Conservation (phyloP, 495 filamentous ascomycete genomes). For the Lasiosphaeria hispida region DNA sequence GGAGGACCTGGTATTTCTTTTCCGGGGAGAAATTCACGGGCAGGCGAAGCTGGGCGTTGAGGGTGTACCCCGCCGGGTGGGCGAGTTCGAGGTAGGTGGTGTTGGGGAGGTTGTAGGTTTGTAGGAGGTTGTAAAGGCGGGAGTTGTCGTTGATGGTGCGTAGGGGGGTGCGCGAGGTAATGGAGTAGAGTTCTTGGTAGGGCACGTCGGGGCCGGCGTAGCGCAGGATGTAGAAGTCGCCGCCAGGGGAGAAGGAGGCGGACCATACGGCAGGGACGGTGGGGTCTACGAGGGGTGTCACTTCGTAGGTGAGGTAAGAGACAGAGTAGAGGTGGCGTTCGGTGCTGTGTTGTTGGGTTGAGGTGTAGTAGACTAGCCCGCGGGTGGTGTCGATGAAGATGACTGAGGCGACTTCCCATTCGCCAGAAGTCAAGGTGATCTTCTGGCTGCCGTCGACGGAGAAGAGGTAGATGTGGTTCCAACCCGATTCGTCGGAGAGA, state of each 20-base stretch:
- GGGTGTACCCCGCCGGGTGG: conserved; percentile 46
- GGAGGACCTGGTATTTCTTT: conserved; percentile 57
- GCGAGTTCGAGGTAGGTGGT: conserved; percentile 45
- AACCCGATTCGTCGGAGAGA: conserved; percentile 54
- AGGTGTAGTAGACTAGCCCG: conserved; percentile 52
- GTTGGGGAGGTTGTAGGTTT: conserved; percentile 51
- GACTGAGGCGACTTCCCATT: conserved; percentile 54
- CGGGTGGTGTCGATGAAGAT: conserved; percentile 49
- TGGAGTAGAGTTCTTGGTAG: conserved; percentile 53
- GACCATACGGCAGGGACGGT: conserved; percentile 47
- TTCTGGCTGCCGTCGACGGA: conserved; percentile 45
- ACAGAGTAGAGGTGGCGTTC: conserved; percentile 57
- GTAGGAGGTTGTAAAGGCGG: conserved; percentile 41
- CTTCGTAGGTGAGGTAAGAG: conserved; percentile 41
- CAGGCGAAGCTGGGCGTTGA: conserved; percentile 49
- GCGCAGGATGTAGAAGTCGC: conserved; percentile 54
- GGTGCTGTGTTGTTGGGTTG: conserved; percentile 53
- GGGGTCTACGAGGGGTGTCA: conserved; percentile 52
- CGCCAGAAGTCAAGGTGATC: conserved; percentile 49
- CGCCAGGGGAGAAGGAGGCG: conserved; percentile 53
- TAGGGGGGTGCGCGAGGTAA: conserved; percentile 44
- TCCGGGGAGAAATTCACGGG: conserved; percentile 48
- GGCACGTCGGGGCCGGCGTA: conserved; percentile 57
- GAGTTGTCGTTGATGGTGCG: conserved; percentile 51
- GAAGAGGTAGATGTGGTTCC: conserved; percentile 55